A percentile compares a stretch with the other conserved stretches of the same genome.
Evolutionary conservation across 257 asterid genomes (phyloP).

Genomic region (Rehmannia glutinosa): DNA sequence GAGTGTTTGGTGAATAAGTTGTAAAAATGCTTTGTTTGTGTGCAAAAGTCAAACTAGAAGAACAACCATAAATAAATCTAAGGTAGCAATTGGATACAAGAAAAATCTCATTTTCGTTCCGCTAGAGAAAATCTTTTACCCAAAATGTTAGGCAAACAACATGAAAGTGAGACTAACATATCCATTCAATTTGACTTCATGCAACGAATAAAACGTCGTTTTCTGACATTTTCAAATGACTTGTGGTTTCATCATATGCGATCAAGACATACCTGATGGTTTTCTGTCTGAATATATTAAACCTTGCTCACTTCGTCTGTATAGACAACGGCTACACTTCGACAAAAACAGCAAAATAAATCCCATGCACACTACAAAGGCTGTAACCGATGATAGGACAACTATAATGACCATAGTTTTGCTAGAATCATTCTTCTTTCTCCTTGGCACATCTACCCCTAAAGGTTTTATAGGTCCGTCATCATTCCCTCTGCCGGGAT

Average conservation of each 20-base stretch:
- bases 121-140: too few relatives aligned
- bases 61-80: too few relatives aligned
- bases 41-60: too few relatives aligned
- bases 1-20: too few relatives aligned
- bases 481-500: constrained; percentile 30
- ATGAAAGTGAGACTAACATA: too few relatives aligned
- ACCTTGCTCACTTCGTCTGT: constrained; percentile 27
- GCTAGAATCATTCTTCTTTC: constrained; percentile 37
- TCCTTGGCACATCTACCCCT: constrained; percentile 65
- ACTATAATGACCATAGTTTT: constrained; percentile 47
- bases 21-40: too few relatives aligned
- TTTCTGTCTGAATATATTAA: constrained; percentile 33
- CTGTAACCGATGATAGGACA: constrained; percentile 59
- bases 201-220: too few relatives aligned
- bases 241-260: neutral
- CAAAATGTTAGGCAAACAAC: too few relatives aligned
- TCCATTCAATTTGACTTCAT: too few relatives aligned
- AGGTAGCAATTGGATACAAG: too few relatives aligned
- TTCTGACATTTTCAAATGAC: neutral
- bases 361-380: constrained; percentile 59
- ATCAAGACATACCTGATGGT: constrained; percentile 43
- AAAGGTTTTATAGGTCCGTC: constrained; percentile 67
- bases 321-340: constrained; percentile 25
- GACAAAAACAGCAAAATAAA: constrained; percentile 51
- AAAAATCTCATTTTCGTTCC: too few relatives aligned